Percentiles rank a stretch among this genome's conserved stretches.
These are phyloP conservation scores for Vickermania spadyakhi DNA, from an alignment of 208 protist genomes.

Conservation along the genomic window DNA sequence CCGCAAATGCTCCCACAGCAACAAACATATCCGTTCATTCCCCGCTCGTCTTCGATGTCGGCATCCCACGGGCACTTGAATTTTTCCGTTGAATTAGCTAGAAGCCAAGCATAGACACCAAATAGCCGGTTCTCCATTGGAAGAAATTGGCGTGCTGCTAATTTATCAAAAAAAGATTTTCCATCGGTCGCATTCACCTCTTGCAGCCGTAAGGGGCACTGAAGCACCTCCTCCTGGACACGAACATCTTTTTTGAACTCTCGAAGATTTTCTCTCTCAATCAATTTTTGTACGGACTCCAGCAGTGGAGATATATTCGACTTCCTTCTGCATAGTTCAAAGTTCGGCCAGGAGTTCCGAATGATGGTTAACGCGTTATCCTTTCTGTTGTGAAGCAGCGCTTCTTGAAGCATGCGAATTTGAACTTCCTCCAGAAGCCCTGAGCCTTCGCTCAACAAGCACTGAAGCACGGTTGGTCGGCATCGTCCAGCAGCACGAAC, in stretches of 20 bases:
- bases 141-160: background rate
- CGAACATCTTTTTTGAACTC: background rate
- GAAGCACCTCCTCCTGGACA: background rate
- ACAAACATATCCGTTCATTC: background rate
- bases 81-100: background rate
- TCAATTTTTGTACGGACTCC: background rate
- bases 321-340: background rate
- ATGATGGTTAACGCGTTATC: background rate
- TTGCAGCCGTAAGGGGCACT: background rate
- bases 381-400: background rate
- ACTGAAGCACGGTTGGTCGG: background rate
- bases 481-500: background rate
- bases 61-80: background rate
- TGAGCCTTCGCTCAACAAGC: background rate
- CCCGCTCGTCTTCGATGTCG: background rate
- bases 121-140: conserved; percentile 1
- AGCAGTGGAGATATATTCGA: background rate
- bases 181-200: background rate
- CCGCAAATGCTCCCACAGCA: background rate
- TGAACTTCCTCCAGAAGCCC: background rate
- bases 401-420: background rate
- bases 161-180: background rate
- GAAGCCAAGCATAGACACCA: background rate
- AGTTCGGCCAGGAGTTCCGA: background rate
- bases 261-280: background rate